Percentiles rank a stretch among this genome's conserved stretches.
Evolutionary conservation across 257 asterid species (phyloP).

Genomic region (Solanum rostratum): DNA sequence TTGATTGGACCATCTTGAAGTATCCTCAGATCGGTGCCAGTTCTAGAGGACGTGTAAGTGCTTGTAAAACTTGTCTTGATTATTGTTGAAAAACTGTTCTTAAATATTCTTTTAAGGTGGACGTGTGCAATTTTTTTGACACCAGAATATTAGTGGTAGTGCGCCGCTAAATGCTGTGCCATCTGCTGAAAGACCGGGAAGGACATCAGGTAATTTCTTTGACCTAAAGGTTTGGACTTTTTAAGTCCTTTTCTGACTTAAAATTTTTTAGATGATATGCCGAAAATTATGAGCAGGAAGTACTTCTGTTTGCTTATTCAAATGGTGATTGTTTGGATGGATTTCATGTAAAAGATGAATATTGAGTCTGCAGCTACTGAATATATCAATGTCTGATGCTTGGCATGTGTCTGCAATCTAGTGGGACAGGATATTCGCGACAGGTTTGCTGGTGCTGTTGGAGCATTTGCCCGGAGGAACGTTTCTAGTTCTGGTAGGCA

Average conservation of each 20-base stretch:
- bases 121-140: slow-evolving; percentile 9
- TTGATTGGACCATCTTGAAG: slow-evolving; percentile 94
- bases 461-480: slow-evolving; percentile 70
- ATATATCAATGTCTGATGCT: background rate
- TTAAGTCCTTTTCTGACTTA: background rate
- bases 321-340: background rate
- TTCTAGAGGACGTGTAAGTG: slow-evolving; percentile 66
- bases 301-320: background rate
- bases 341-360: background rate
- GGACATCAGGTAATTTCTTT: slow-evolving; percentile 50
- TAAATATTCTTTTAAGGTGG: background rate
- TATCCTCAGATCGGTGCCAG: slow-evolving; percentile 88
- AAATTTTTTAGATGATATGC: background rate
- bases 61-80: slow-evolving; percentile 2
- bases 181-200: slow-evolving; percentile 79
- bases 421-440: slow-evolving; percentile 78
- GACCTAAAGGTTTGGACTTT: background rate
- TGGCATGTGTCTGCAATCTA: slow-evolving; percentile 5
- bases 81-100: background rate
- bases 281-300: background rate
- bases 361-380: background rate
- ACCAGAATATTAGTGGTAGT: slow-evolving; percentile 59
- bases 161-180: slow-evolving; percentile 59
- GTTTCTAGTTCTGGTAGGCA: slow-evolving; percentile 52
- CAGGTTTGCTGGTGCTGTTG: slow-evolving; percentile 76